phyloP scores from a whole-genome alignment of 176 grass and related monocot genomes.

The Puccinellia tenuiflora region DNA sequence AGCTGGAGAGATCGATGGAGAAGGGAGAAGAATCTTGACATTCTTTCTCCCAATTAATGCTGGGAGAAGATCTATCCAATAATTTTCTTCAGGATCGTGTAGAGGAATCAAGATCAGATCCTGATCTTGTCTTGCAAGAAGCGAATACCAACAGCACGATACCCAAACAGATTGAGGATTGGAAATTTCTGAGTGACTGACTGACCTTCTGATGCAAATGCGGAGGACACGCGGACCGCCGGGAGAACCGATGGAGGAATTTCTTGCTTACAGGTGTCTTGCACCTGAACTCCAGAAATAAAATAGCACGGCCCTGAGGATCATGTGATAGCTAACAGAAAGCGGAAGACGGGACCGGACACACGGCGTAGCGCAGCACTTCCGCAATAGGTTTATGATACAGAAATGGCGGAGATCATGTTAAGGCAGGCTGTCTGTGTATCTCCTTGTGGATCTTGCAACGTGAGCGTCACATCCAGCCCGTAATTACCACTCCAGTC shows the following conservation, averaged over 20 bases:
- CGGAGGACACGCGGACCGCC: neutral
- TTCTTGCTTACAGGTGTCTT: neutral
- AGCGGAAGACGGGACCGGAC: neutral
- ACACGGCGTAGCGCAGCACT: neutral
- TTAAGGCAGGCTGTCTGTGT: neutral
- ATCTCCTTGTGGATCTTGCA: neutral
- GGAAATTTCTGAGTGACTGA: neutral
- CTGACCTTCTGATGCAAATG: neutral
- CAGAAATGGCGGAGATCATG: neutral
- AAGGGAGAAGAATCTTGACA: neutral
- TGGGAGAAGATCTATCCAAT: neutral
- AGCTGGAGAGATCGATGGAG: neutral
- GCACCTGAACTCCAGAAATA: neutral
- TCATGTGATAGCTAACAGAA: neutral
- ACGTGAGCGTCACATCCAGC: no score
- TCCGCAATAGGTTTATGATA: neutral
- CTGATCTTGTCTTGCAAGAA: neutral
- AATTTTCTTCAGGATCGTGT: neutral
- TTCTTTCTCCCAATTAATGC: neutral
- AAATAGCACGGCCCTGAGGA: neutral
- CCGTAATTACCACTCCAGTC: neutral
- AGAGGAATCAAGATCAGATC: neutral
- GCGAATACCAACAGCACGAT: neutral
- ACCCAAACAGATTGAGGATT: neutral
- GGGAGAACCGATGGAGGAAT: neutral